These are phyloP conservation scores for Sugiyamaella castrensis DNA, from an alignment of 1,139 yeast species.

Conservation along the genomic window DNA sequence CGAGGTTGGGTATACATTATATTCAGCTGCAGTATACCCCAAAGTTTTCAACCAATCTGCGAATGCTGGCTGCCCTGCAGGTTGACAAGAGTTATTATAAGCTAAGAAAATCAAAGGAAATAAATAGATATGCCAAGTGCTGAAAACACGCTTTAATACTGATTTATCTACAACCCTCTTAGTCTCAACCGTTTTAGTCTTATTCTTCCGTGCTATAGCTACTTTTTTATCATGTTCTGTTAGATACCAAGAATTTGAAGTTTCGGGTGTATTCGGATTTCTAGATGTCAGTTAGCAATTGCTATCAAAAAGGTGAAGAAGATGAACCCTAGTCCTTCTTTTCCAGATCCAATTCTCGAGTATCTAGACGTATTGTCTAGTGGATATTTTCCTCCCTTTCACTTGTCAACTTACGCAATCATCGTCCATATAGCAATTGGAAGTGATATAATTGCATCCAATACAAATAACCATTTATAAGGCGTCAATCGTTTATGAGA, in stretches of 20 bases:
- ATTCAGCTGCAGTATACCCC: conserved; percentile 41
- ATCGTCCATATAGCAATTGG: conserved; percentile 48
- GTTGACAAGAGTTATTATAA: conserved; percentile 49
- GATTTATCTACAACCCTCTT: conserved; percentile 35
- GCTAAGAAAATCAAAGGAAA: conserved; percentile 51
- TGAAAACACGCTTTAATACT: conserved; percentile 44
- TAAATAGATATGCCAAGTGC: conserved; percentile 49
- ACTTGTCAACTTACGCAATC: conserved; percentile 31
- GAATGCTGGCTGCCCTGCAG: conserved; percentile 48
- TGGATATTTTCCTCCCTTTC: too few species aligned
- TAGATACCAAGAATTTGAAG: conserved; percentile 43
- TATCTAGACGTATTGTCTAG: too few species aligned
- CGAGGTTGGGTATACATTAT: conserved; percentile 51
- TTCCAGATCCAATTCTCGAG: too few species aligned
- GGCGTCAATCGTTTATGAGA: conserved; percentile 39
- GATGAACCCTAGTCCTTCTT: too few species aligned
- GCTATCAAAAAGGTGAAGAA: too few species aligned
- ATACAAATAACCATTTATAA: conserved; percentile 50
- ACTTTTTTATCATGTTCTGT: conserved; percentile 37
- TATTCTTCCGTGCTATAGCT: conserved; percentile 42
- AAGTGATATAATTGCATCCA: conserved; percentile 48
- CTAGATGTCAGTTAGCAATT: too few species aligned
- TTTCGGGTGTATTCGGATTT: conserved; percentile 46
- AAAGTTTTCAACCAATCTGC: conserved; percentile 55
- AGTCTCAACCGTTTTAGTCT: conserved; percentile 38